Percentiles rank a stretch among this genome's conserved stretches.
Evolutionary conservation across 495 filamentous ascomycete species (phyloP).

Genomic region (Sabuloglossum arenarium): DNA sequence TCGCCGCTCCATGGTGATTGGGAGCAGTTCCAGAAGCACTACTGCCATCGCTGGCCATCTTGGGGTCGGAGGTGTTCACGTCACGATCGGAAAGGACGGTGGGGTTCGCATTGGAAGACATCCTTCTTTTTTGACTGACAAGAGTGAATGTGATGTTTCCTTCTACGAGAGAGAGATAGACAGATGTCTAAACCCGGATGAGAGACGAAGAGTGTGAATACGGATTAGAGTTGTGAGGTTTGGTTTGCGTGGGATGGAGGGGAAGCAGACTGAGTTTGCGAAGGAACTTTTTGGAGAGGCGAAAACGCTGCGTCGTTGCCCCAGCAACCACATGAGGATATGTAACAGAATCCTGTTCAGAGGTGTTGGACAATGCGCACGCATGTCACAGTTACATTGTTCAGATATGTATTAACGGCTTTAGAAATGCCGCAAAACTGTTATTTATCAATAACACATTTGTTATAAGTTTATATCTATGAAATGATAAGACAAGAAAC

Average conservation of each 20-base stretch:
- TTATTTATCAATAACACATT: no score
- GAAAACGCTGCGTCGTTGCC: not conserved
- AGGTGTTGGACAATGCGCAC: not conserved
- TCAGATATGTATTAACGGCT: no score
- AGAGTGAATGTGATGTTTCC: not conserved
- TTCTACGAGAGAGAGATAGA: not conserved
- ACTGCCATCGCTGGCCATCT: constrained; percentile 11
- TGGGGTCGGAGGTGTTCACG: constrained; percentile 22
- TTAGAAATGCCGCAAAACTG: no score
- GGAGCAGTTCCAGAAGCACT: constrained; percentile 4
- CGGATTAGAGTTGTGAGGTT: no score
- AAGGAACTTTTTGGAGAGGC: not conserved
- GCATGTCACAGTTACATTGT: no score
- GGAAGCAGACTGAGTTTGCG: no score
- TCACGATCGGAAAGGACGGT: constrained; percentile 35
- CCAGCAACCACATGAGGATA: not conserved
- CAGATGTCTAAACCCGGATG: no score
- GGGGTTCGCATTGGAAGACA: constrained; percentile 9
- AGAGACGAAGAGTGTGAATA: no score
- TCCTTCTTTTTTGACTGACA: not conserved
- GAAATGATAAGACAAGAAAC: no score
- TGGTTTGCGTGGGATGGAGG: no score
- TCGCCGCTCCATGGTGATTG: constrained; percentile 14
- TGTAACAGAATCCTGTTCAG: not conserved
- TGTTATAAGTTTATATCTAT: no score